These are phyloP conservation scores for Mycena vitilis DNA, from an alignment of 768 basidiomycete genomes.

Conservation along the genomic window DNA sequence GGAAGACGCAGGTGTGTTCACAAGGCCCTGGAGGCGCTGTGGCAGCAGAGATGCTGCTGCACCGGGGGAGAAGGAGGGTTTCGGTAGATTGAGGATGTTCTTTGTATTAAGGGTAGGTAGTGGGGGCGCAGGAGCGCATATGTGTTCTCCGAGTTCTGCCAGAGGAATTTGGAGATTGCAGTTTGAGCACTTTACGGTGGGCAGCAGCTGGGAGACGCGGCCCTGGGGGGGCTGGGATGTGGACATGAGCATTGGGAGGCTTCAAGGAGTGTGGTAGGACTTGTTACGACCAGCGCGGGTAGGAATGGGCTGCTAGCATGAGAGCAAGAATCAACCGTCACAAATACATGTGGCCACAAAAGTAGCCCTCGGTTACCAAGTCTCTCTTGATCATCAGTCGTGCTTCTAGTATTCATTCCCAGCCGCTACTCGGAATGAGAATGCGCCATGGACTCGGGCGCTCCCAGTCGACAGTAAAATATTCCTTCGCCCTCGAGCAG, in stretches of 20 bases:
- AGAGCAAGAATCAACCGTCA: neutral
- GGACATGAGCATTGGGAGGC: constrained; percentile 43
- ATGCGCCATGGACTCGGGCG: too few species aligned
- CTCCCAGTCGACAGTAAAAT: too few species aligned
- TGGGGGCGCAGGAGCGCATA: constrained; percentile 68
- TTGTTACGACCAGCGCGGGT: constrained; percentile 48
- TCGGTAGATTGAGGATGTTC: constrained; percentile 48
- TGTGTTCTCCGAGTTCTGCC: constrained; percentile 79
- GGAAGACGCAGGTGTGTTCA: constrained; percentile 40
- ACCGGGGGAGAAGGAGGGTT: constrained; percentile 52
- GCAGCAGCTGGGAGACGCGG: constrained; percentile 80
- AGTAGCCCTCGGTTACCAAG: neutral
- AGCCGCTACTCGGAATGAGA: neutral
- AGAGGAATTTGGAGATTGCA: constrained; percentile 81
- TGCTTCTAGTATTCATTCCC: too few species aligned
- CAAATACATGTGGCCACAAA: neutral
- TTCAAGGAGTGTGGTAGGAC: constrained; percentile 28
- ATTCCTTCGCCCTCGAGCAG: too few species aligned
- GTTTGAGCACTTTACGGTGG: constrained; percentile 86
- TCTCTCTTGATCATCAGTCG: neutral
- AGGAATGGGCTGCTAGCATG: constrained; percentile 3
- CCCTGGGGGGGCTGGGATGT: constrained; percentile 43
- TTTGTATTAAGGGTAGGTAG: constrained; percentile 52
- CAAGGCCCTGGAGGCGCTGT: constrained; percentile 60
- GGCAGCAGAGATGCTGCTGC: constrained; percentile 61